A percentile compares a stretch with the other conserved stretches of the same genome.
These are phyloP conservation scores for Talaromyces sp. DNA, from an alignment of 2,329 filamentous ascomycete genomes.

Conservation along the genomic window DNA sequence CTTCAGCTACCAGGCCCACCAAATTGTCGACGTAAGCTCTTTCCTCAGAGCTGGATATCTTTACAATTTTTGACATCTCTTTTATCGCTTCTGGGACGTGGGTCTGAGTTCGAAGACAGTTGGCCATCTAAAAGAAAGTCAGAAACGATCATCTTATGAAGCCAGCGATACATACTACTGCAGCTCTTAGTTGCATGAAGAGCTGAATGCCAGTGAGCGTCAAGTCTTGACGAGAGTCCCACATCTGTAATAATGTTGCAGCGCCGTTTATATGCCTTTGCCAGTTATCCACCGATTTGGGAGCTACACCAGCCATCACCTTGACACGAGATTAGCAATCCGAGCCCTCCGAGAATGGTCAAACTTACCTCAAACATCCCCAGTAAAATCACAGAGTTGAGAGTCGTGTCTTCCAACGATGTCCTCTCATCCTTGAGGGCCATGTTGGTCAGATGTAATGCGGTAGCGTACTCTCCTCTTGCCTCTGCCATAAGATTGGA, in stretches of 20 bases:
- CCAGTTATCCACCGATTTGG: conserved; percentile 1
- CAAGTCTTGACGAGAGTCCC: neutral
- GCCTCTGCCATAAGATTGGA: neutral
- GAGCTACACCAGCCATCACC: neutral
- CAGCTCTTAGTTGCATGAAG: neutral
- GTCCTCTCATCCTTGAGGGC: neutral
- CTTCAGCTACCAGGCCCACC: neutral
- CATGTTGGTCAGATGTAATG: neutral
- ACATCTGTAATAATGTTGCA: neutral
- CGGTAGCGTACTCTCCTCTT: neutral
- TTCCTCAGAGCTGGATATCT: neutral
- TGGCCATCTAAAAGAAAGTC: neutral
- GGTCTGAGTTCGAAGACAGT: neutral
- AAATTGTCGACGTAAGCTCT: neutral
- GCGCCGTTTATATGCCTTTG: neutral
- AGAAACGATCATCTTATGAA: neutral
- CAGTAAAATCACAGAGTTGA: neutral
- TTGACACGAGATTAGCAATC: neutral
- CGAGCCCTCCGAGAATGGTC: no score
- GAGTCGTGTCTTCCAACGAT: neutral
- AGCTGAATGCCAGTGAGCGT: neutral
- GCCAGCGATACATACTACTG: neutral
- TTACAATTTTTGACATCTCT: neutral
- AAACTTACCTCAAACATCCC: neutral
- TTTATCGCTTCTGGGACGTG: neutral